Evolutionary conservation across 768 basidiomycete species (phyloP).

Genomic region (Suillus tomentosus): DNA sequence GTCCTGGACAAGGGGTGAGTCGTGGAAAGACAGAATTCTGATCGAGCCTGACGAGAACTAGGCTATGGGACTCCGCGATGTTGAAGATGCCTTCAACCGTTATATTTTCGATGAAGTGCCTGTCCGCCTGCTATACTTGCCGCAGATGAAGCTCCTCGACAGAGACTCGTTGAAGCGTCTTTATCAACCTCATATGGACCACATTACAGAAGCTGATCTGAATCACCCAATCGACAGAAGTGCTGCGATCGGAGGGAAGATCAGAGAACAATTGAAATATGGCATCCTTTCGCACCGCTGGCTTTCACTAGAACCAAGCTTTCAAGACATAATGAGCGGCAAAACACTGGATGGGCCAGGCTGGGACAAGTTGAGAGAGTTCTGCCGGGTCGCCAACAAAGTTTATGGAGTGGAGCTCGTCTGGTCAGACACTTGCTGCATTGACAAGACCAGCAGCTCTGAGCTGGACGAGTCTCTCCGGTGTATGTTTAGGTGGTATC

Average conservation of each 20-base stretch:
- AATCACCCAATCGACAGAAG: neutral
- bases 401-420: neutral
- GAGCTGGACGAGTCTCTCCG: neutral
- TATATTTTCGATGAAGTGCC: conserved; percentile 1
- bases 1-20: neutral
- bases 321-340: neutral
- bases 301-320: neutral
- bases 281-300: neutral
- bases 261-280: neutral
- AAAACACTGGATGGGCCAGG: neutral
- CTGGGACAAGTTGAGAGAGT: neutral
- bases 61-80: neutral
- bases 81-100: neutral
- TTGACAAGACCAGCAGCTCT: neutral
- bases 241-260: neutral
- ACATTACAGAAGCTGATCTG: neutral
- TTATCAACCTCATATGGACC: neutral
- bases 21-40: neutral
- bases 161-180: neutral
- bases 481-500: conserved; percentile 1
- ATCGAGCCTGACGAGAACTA: neutral
- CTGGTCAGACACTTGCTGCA: conserved; percentile 1
- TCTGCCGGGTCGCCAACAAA: neutral
- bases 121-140: neutral
- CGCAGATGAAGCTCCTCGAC: neutral